Conservation (phyloP, 805 yeast genomes). For the Schwanniomyces occidentalis region DNA sequence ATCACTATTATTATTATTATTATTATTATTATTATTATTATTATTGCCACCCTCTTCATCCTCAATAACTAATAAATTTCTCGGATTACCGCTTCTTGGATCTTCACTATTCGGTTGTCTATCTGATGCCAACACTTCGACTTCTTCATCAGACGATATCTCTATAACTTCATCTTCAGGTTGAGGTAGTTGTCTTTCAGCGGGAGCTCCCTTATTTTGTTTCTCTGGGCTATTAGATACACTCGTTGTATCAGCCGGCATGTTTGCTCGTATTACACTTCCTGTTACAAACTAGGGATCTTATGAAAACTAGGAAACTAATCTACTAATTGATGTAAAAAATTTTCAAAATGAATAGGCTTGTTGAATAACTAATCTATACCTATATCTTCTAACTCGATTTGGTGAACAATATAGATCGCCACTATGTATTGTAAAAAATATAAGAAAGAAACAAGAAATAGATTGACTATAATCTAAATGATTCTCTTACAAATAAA, state of each 20-base stretch:
- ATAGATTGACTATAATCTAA: no score
- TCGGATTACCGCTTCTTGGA: neutral
- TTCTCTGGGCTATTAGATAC: neutral
- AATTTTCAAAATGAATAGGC: no score
- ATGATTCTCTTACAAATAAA: no score
- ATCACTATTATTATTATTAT: conserved; percentile 8
- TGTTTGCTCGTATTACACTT: no score
- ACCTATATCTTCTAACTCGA: no score
- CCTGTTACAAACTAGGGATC: no score
- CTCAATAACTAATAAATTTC: neutral
- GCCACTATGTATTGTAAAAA: no score
- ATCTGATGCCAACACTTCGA: conserved; percentile 19
- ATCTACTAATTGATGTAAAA: no score
- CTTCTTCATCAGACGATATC: conserved; percentile 15
- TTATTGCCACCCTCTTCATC: neutral
- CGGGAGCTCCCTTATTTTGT: neutral
- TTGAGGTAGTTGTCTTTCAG: conserved; percentile 1
- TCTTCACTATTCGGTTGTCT: conserved; percentile 1
- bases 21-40: neutral
- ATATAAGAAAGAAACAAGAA: no score
- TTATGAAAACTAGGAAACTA: no score
- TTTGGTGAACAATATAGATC: no score
- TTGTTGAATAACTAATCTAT: no score
- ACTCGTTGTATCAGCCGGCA: conserved; percentile 2
- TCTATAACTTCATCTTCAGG: conserved; percentile 13